Evolutionary conservation across 2,329 filamentous ascomycete genomes (phyloP), one percentile per base, ranked within the genome.

Genomic region (Colletotrichum agaves): DNA sequence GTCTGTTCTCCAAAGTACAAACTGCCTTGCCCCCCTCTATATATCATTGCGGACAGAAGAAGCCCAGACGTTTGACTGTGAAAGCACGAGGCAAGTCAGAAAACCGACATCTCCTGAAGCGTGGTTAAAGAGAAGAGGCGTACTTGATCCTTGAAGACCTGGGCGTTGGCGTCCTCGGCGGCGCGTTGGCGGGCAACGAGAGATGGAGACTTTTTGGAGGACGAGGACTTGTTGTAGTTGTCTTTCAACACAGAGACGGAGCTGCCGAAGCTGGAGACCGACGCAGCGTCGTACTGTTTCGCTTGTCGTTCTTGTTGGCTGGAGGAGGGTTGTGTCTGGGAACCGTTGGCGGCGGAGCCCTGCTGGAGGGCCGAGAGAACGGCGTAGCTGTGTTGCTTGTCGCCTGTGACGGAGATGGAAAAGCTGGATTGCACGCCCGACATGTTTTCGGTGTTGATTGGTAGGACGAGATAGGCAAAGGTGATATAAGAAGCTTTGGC

Each of bases 191-290:
- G 61, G 37, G 65, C 61, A 15, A 50, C 35, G 17, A 65, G 65
- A 23, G 61, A 60, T 3, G 65, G 19, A 10, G 53, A 56, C 61
- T 68, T 65, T 15, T 60, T 55, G 12, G 65, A 55, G 33, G 21
- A 11, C 2, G 35, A 50, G 35, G 58, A 12, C n/a, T 33, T 61
- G n/a, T 46, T 13, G 12, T 31, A 43, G 47, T 52, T 61, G 56
- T 39, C 41, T 43, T 58, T 69, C 41, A 69, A 35, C 8, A 69
- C 44, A 35, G 62, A 61, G 19, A 50, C 12, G 15, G 66, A 61
- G 57, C 66, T 69, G 35, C 57, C 63, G 64, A 75, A 72, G 69
- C 56, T 67, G 33, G 66, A 72, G 43, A 67, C 50, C 5, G 66
- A 69, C 43, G 66, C 63, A 43, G 56, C 37, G 33, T 69, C 66